A percentile compares a stretch with the other conserved stretches of the same genome.
Conservation (phyloP, 2,329 filamentous ascomycete genomes). For the Diaporthe sp. region DNA sequence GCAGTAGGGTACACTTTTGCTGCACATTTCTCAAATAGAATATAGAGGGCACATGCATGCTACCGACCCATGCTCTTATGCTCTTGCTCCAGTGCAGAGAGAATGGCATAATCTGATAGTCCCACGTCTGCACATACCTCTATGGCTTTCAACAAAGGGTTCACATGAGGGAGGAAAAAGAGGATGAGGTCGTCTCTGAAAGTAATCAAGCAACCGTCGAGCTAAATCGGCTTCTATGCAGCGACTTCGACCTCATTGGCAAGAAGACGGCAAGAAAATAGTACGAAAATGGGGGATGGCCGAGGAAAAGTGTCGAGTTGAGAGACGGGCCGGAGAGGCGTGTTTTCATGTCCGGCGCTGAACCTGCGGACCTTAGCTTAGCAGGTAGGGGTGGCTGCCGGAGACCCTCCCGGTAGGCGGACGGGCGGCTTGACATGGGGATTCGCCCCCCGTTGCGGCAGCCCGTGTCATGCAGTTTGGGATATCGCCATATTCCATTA, state of each 20-base stretch:
- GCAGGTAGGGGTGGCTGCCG: neutral
- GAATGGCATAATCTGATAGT: neutral
- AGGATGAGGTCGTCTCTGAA: neutral
- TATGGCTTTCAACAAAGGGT: neutral
- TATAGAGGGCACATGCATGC: neutral
- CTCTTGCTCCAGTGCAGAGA: neutral
- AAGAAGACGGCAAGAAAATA: neutral
- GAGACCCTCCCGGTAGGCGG: slow-evolving; percentile 11
- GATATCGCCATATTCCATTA: slow-evolving; percentile 18
- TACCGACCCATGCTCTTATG: neutral
- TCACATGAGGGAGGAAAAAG: neutral
- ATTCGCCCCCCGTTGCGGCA: neutral
- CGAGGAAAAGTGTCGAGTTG: neutral
- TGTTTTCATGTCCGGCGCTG: neutral
- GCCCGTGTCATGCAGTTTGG: slow-evolving; percentile 24
- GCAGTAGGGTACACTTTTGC: neutral
- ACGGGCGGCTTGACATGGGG: neutral
- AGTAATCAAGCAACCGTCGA: no score
- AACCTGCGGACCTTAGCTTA: neutral
- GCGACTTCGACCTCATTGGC: no score
- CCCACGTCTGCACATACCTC: neutral
- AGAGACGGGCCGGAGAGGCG: neutral
- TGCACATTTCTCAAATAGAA: neutral
- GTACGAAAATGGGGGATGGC: neutral
- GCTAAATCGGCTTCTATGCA: no score